A percentile compares a stretch with the other conserved stretches of the same genome.
These are phyloP conservation scores for Agaricus blazei DNA, from an alignment of 768 basidiomycete species.

Conservation along the genomic window DNA sequence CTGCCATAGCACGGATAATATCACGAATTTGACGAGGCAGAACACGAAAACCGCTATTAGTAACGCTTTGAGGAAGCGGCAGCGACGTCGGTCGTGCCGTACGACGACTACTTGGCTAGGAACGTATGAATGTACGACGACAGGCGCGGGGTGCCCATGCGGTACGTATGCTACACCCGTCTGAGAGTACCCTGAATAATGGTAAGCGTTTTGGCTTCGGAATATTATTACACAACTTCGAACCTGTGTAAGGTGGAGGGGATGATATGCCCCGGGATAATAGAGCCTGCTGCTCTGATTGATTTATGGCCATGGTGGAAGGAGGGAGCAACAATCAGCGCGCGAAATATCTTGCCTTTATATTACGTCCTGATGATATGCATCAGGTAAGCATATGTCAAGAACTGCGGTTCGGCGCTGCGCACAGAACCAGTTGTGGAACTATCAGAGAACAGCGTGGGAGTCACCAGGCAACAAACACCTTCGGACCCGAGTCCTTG, in stretches of 20 bases:
- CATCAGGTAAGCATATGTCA: too few relatives aligned
- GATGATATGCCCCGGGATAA: neutral
- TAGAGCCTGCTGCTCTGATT: neutral
- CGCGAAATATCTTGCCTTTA: too few relatives aligned
- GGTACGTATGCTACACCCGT: slow-evolving; percentile 1
- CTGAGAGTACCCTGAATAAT: neutral
- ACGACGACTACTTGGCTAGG: neutral
- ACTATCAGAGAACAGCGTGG: too few relatives aligned
- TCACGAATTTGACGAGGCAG: neutral
- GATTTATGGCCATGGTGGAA: neutral
- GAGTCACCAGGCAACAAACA: too few relatives aligned
- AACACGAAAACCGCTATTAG: slow-evolving; percentile 1
- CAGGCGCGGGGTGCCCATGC: neutral
- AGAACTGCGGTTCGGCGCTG: too few relatives aligned
- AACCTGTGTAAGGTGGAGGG: slow-evolving; percentile 9
- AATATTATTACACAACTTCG: neutral
- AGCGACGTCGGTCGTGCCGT: neutral
- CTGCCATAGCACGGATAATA: neutral
- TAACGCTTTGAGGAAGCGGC: neutral
- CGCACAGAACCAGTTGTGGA: too few relatives aligned
- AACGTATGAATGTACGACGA: neutral
- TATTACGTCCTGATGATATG: too few relatives aligned
- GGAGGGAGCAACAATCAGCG: neutral
- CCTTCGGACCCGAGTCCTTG: too few relatives aligned
- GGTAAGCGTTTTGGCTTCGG: neutral